Evolutionary conservation across 1,139 yeast species (phyloP).

Genomic region (Scheffersomyces insectosa): DNA sequence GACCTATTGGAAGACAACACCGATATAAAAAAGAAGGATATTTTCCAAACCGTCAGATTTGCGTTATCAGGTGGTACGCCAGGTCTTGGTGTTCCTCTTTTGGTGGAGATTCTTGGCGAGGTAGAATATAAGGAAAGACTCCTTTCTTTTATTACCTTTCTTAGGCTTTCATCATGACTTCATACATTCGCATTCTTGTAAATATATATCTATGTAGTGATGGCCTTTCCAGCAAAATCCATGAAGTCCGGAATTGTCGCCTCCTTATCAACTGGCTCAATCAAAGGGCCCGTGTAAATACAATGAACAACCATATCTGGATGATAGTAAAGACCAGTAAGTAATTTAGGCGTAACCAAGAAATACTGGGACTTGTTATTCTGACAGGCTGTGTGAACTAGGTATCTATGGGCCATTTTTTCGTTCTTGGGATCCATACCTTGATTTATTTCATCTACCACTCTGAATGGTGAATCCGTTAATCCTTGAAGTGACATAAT

Average conservation of each 20-base stretch:
- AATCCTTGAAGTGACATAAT: slow-evolving; percentile 91
- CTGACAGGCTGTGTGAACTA: slow-evolving; percentile 82
- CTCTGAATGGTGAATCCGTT: slow-evolving; percentile 87
- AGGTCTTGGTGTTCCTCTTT: slow-evolving; percentile 67
- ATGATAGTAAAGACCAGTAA: slow-evolving; percentile 78
- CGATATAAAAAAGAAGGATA: slow-evolving; percentile 39
- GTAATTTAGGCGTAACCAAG: slow-evolving; percentile 86
- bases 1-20: slow-evolving; percentile 12
- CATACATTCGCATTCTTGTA: neutral
- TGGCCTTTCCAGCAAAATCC: slow-evolving; percentile 21
- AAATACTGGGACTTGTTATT: slow-evolving; percentile 73
- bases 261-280: slow-evolving; percentile 23
- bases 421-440: slow-evolving; percentile 98
- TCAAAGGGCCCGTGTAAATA: slow-evolving; percentile 67
- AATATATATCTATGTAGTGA: neutral
- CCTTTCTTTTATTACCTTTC: slow-evolving; percentile 1
- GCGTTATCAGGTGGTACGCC: slow-evolving; percentile 75
- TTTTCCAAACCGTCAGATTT: slow-evolving; percentile 64
- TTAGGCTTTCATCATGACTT: slow-evolving; percentile 1
- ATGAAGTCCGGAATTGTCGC: slow-evolving; percentile 26
- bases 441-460: slow-evolving; percentile 97
- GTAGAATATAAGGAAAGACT: slow-evolving; percentile 44
- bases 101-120: slow-evolving; percentile 58
- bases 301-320: slow-evolving; percentile 85
- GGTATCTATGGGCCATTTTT: slow-evolving; percentile 78